Percentiles rank a stretch among this genome's conserved stretches.
These are phyloP conservation scores for Penicillium subrubescens DNA, from an alignment of 495 filamentous ascomycete genomes.

Conservation along the genomic window DNA sequence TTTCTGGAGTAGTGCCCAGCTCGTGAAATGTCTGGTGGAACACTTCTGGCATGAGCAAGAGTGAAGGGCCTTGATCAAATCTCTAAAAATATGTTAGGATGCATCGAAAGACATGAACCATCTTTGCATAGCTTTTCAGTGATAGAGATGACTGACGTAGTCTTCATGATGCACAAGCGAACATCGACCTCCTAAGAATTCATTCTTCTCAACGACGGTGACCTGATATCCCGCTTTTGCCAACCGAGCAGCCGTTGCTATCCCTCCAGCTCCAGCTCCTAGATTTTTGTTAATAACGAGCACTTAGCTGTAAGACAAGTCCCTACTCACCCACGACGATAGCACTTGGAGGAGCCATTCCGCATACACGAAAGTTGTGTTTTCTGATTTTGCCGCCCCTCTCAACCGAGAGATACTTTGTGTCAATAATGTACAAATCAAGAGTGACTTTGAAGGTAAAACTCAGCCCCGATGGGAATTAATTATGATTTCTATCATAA, in stretches of 20 bases:
- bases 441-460: background rate
- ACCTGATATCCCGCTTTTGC: slow-evolving; percentile 66
- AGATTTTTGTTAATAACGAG: background rate
- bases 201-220: slow-evolving; percentile 70
- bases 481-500: background rate
- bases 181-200: slow-evolving; percentile 66
- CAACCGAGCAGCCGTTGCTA: slow-evolving; percentile 65
- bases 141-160: slow-evolving; percentile 38
- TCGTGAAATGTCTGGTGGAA: slow-evolving; percentile 66
- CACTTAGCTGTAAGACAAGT: background rate
- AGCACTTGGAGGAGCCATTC: slow-evolving; percentile 3
- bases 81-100: slow-evolving; percentile 38
- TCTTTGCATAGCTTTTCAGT: background rate
- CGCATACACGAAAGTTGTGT: background rate
- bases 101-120: background rate
- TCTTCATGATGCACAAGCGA: slow-evolving; percentile 56
- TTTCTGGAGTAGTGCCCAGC: slow-evolving; percentile 59
- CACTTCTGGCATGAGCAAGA: slow-evolving; percentile 66
- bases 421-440: background rate
- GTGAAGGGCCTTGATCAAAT: slow-evolving; percentile 72
- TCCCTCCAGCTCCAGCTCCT: slow-evolving; percentile 70
- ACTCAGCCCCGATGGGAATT: background rate
- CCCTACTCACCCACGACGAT: slow-evolving; percentile 4
- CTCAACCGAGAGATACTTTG: background rate
- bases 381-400: background rate